Evolutionary conservation across 495 filamentous ascomycete species (phyloP).

Genomic region (Penicillium crystallinum): DNA sequence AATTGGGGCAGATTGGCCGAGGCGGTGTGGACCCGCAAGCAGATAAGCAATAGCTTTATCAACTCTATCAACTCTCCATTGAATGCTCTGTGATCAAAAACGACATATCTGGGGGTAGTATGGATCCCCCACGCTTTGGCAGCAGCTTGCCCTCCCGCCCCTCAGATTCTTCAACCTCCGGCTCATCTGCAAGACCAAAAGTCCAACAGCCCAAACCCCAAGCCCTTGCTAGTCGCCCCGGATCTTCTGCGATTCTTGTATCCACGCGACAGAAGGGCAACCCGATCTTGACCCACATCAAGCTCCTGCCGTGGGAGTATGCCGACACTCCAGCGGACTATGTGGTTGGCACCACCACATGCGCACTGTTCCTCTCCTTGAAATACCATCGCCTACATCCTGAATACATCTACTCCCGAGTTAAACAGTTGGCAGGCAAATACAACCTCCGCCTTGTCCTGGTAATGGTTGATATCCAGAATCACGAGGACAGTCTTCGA

Average conservation of each 20-base stretch:
- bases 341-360: slow-evolving; percentile 79
- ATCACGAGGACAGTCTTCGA: slow-evolving; percentile 71
- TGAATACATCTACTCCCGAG: slow-evolving; percentile 94
- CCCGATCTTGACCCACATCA: slow-evolving; percentile 78
- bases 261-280: slow-evolving; percentile 90
- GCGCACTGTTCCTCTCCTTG: slow-evolving; percentile 85
- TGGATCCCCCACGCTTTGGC: slow-evolving; percentile 34
- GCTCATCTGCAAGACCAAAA: slow-evolving; percentile 37
- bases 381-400: slow-evolving; percentile 98
- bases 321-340: slow-evolving; percentile 93
- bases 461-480: slow-evolving; percentile 88
- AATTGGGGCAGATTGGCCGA: slow-evolving; percentile 17
- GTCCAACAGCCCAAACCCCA: slow-evolving; percentile 87
- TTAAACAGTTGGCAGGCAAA: slow-evolving; percentile 69
- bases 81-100: slow-evolving; percentile 10
- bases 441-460: slow-evolving; percentile 82
- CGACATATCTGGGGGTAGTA: not conserved
- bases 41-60: slow-evolving; percentile 25
- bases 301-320: slow-evolving; percentile 91
- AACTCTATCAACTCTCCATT: slow-evolving; percentile 6
- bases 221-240: slow-evolving; percentile 60
- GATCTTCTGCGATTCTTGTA: slow-evolving; percentile 75
- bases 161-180: slow-evolving; percentile 26
- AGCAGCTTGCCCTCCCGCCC: slow-evolving; percentile 12
- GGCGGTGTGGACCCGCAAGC: slow-evolving; percentile 21